Evolutionary conservation across 2,329 filamentous ascomycete species (phyloP).

Genomic region (Phyllosticta citribraziliensis): DNA sequence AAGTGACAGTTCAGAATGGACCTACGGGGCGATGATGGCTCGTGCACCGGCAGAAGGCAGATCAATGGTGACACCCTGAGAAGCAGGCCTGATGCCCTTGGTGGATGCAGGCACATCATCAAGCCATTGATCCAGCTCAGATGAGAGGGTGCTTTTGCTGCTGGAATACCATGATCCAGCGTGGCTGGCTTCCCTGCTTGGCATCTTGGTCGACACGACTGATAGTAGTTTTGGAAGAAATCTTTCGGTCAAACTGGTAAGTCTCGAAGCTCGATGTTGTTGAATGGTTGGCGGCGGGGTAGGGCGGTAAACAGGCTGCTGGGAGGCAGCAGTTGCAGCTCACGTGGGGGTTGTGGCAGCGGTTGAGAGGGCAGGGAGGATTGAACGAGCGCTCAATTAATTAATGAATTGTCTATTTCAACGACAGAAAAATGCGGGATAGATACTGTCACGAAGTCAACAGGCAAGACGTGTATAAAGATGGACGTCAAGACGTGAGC

Average conservation of each 20-base stretch:
- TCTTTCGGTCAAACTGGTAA: background rate
- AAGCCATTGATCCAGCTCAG: constrained; percentile 68
- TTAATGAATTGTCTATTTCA: background rate
- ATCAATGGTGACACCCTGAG: constrained; percentile 24
- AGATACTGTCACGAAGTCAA: background rate
- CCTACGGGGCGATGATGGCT: constrained; percentile 88
- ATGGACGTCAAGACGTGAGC: background rate
- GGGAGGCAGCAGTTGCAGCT: background rate
- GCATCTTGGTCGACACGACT: constrained; percentile 18
- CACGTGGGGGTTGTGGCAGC: background rate
- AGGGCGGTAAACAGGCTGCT: background rate
- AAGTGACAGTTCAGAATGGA: constrained; percentile 8
- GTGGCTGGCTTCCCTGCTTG: constrained; percentile 54
- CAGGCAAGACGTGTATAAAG: background rate
- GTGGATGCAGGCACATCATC: constrained; percentile 57
- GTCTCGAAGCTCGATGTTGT: background rate
- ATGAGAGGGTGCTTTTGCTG: constrained; percentile 48
- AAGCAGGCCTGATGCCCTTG: constrained; percentile 45
- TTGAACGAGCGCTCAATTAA: background rate
- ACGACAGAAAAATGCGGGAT: background rate
- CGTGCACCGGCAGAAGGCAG: constrained; percentile 67
- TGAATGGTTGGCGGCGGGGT: background rate
- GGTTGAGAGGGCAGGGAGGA: background rate
- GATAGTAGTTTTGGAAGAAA: background rate
- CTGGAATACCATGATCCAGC: constrained; percentile 81